These are phyloP conservation scores for Fusarium lyarnte DNA, from an alignment of 2,329 filamentous ascomycete genomes.

Conservation along the genomic window DNA sequence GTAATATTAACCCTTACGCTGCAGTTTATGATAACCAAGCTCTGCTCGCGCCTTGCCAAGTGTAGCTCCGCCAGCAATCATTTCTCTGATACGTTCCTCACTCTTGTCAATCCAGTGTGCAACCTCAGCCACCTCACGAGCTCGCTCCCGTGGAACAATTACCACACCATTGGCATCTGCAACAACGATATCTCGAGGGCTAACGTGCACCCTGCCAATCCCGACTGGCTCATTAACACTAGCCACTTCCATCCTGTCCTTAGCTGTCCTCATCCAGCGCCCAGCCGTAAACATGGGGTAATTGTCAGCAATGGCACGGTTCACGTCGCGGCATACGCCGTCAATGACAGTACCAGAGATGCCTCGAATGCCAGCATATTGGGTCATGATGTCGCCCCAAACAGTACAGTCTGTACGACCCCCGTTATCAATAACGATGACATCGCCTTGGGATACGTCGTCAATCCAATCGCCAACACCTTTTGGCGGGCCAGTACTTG, in stretches of 20 bases:
- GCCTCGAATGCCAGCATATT: constrained; percentile 44
- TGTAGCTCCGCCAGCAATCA: not conserved
- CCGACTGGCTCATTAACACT: not conserved
- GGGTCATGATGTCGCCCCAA: constrained; percentile 51
- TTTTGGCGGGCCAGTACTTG: not conserved
- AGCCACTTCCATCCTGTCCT: not conserved
- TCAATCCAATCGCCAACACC: constrained; percentile 1
- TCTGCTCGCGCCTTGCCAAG: not conserved
- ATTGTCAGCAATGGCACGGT: not conserved
- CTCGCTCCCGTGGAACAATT: not conserved
- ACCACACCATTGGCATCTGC: constrained; percentile 7
- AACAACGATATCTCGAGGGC: not conserved
- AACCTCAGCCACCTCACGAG: not conserved
- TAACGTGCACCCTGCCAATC: not conserved
- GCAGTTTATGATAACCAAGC: not conserved
- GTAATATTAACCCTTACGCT: not conserved
- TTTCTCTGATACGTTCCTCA: not conserved
- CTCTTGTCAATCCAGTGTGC: not conserved
- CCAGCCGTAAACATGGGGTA: constrained; percentile 5
- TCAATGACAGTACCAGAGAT: not conserved
- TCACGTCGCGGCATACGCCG: constrained; percentile 3
- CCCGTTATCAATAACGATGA: constrained; percentile 48
- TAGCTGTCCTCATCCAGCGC: not conserved
- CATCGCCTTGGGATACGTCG: constrained; percentile 26
- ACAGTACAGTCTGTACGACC: constrained; percentile 49